Evolutionary conservation across 768 basidiomycete species (phyloP).

Genomic region (Lactifluus piperatus): DNA sequence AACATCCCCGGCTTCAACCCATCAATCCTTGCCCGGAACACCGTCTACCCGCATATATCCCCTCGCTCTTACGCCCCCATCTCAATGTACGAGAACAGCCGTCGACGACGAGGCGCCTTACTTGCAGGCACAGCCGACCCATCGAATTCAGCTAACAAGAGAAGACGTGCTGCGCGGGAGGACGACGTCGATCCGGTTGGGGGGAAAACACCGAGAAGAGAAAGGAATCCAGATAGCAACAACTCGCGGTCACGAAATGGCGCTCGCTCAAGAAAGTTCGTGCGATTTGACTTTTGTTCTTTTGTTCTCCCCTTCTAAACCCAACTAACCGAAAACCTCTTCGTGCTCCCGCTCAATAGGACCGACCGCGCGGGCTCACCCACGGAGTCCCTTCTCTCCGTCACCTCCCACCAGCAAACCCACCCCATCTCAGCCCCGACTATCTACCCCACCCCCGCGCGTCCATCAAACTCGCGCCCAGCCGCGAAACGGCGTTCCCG

Average conservation of each 20-base stretch:
- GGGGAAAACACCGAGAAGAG: conserved; percentile 55
- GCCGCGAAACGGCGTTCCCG: conserved; percentile 17
- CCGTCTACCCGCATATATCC: conserved; percentile 70
- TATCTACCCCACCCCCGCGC: conserved; percentile 14
- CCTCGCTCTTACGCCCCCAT: conserved; percentile 58
- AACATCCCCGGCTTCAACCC: conserved; percentile 57
- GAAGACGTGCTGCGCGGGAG: conserved; percentile 43
- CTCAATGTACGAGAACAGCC: conserved; percentile 50
- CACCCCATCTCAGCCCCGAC: conserved; percentile 3
- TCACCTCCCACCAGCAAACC: conserved; percentile 47
- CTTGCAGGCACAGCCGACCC: conserved; percentile 41
- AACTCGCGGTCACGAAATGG: conserved; percentile 43
- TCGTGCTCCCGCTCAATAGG: conserved; percentile 29
- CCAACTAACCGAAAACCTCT: background rate
- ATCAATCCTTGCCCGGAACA: conserved; percentile 47
- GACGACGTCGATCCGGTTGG: conserved; percentile 51
- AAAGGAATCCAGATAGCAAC: conserved; percentile 37
- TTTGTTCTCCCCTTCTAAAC: conserved; percentile 2
- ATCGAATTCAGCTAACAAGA: conserved; percentile 57
- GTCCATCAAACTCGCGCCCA: conserved; percentile 31
- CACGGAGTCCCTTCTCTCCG: conserved; percentile 63
- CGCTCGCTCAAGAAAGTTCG: conserved; percentile 54
- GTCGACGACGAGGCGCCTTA: conserved; percentile 47
- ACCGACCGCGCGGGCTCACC: conserved; percentile 60
- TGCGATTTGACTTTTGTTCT: conserved; percentile 7